These are phyloP conservation scores for Plasmodium reichenowi DNA, from an alignment of 169 alveolate species.

Conservation along the genomic window DNA sequence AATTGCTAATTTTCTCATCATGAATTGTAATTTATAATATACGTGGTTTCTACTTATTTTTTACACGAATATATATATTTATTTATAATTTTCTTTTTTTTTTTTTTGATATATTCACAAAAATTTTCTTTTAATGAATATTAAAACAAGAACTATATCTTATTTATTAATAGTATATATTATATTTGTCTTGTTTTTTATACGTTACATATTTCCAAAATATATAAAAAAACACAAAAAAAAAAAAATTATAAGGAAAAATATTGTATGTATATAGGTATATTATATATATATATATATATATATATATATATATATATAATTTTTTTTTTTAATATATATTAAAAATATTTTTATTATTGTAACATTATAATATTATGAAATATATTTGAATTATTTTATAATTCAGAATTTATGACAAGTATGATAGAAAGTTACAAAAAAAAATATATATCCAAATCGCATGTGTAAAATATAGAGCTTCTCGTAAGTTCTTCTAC, in stretches of 20 bases:
- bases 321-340: not conserved
- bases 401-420: too few relatives aligned
- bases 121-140: not conserved
- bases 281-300: not conserved
- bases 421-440: too few relatives aligned
- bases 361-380: too few relatives aligned
- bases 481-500: not conserved
- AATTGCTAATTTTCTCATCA: slow-evolving; percentile 42
- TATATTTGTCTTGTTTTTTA: slow-evolving; percentile 2
- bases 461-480: slow-evolving; percentile 41
- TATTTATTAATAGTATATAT: slow-evolving; percentile 1
- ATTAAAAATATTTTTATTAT: too few relatives aligned
- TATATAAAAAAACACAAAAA: slow-evolving; percentile 2
- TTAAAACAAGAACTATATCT: not conserved
- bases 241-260: slow-evolving; percentile 1
- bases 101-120: not conserved
- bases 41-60: too few relatives aligned
- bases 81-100: not conserved
- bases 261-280: not conserved
- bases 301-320: slow-evolving; percentile 1
- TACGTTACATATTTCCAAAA: slow-evolving; percentile 5
- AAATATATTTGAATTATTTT: too few relatives aligned
- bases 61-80: not conserved
- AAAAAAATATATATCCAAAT: too few relatives aligned
- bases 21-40: not conserved